Base-by-base conservation (phyloP, 352 stramenopile species). In the Pythium brachiatum region DNA sequence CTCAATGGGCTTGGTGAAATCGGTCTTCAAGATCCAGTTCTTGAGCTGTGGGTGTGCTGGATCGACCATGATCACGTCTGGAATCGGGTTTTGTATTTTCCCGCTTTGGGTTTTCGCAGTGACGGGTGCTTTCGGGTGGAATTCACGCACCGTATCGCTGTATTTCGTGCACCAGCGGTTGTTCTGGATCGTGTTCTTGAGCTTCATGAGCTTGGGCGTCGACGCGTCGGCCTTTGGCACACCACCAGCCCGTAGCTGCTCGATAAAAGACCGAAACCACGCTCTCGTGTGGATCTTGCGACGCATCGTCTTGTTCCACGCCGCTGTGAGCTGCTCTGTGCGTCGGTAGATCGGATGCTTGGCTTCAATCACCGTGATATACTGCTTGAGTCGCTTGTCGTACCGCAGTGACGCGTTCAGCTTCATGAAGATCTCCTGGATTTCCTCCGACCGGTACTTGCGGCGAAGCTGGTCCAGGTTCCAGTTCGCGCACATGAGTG, bases 391-490 rank as follows among this genome's bases (percentile, higher is more conserved):
- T 23, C 83, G 68, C 43, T 79, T 80, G 57, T 98, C 88, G 54
- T 94, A 98, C 7, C 89, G 79, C 16, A 98, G 65, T 18, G 84
- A 95, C 1, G 85, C 86, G 16, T 79, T 92, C 29, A 91, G 77
- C 54, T 94, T 90, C 73, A 91, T 84, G 32, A 97, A 98, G 16
- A 98, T 77, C 64, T 98, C 90, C 60, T 98, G 91, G 44, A 97
- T 96, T 69, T 97, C 89, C 59, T 97, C 89, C 1, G 89, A 79
- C 9, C 89, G 80, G 48, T 96, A 94, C 63, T 94, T 93, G 25
- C 86, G 79, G 7, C 83, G 74, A 8, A 97, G 59, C 34, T 96
- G 89, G 32, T 94, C 87, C 2, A 98, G 72, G 53, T 97, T 83
- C 91, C 90, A 97, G 67, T 97, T 97, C 8, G 82, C 80, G 65